phyloP scores from a whole-genome alignment of 805 yeast species.

The Kazachstania viticola region DNA sequence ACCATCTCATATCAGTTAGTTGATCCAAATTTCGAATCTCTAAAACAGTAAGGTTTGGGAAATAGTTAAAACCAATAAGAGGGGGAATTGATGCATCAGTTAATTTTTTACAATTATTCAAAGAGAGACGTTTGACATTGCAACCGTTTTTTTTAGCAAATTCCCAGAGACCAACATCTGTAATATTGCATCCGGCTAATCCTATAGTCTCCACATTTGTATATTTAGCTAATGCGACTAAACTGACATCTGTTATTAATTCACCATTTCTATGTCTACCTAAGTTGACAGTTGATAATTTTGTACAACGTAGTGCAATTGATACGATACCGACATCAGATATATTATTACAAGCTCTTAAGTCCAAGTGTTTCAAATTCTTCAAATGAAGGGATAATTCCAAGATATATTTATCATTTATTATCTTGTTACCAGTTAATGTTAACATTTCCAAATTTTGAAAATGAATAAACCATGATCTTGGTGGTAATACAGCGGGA shows the following conservation, averaged over 20 bases:
- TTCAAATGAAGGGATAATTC: constrained; percentile 45
- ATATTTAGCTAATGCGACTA: constrained; percentile 44
- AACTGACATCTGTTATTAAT: constrained; percentile 57
- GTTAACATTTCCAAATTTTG: constrained; percentile 31
- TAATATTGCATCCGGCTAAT: constrained; percentile 74
- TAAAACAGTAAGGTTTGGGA: constrained; percentile 54
- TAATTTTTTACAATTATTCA: constrained; percentile 57
- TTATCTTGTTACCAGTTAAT: constrained; percentile 58
- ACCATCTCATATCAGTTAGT: constrained; percentile 47
- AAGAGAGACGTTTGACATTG: constrained; percentile 50
- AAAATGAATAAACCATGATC: constrained; percentile 33
- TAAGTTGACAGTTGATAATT: constrained; percentile 52
- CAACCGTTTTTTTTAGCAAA: constrained; percentile 44
- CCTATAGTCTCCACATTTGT: constrained; percentile 64
- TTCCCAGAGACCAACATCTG: constrained; percentile 75
- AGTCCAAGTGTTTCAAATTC: constrained; percentile 51
- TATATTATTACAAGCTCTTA: constrained; percentile 73
- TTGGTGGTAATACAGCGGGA: constrained; percentile 53
- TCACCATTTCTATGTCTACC: constrained; percentile 68
- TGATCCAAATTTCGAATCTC: constrained; percentile 58
- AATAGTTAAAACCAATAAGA: constrained; percentile 31
- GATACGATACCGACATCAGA: constrained; percentile 65
- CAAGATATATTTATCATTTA: constrained; percentile 49
- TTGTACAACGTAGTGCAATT: constrained; percentile 49
- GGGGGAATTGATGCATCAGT: constrained; percentile 50